phyloP scores from a whole-genome alignment of 176 grass and related monocot species.

The Pontederia crassipes region DNA sequence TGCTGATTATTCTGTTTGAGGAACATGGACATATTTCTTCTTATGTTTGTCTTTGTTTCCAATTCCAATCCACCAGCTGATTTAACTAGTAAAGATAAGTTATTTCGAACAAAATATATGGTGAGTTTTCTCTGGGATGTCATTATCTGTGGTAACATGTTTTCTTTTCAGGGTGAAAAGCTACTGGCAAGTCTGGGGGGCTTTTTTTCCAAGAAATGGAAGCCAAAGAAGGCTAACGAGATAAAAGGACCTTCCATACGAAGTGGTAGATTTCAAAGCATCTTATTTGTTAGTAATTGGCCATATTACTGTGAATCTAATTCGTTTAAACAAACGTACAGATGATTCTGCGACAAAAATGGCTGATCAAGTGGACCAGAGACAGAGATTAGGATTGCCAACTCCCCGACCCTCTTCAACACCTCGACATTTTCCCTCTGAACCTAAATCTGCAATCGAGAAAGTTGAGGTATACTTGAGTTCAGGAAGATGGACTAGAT shows the following conservation, averaged over 20 bases:
- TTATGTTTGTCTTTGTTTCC: too few relatives aligned
- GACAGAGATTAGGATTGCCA: constrained; percentile 55
- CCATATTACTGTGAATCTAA: background rate
- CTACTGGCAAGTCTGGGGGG: constrained; percentile 88
- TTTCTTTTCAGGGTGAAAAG: constrained; percentile 64
- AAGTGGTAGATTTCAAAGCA: constrained; percentile 31
- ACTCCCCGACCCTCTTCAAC: constrained; percentile 25
- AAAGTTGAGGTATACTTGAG: constrained; percentile 56
- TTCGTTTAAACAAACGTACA: constrained; percentile 10
- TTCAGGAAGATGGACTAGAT: background rate
- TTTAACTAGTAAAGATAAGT: too few relatives aligned
- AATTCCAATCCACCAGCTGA: too few relatives aligned
- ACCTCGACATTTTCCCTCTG: constrained; percentile 27
- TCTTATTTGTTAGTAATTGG: background rate
- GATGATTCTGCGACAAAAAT: constrained; percentile 68
- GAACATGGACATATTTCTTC: too few relatives aligned
- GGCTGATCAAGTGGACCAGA: constrained; percentile 47
- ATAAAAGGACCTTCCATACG: constrained; percentile 57
- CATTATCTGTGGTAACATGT: too few relatives aligned
- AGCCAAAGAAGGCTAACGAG: constrained; percentile 63
- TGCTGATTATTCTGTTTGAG: too few relatives aligned
- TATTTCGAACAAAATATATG: too few relatives aligned
- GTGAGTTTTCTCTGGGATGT: too few relatives aligned
- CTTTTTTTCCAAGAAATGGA: constrained; percentile 90
- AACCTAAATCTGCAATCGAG: constrained; percentile 39